Base-by-base conservation (phyloP, 129 eudicot species). In the Saussurea involucrata region DNA sequence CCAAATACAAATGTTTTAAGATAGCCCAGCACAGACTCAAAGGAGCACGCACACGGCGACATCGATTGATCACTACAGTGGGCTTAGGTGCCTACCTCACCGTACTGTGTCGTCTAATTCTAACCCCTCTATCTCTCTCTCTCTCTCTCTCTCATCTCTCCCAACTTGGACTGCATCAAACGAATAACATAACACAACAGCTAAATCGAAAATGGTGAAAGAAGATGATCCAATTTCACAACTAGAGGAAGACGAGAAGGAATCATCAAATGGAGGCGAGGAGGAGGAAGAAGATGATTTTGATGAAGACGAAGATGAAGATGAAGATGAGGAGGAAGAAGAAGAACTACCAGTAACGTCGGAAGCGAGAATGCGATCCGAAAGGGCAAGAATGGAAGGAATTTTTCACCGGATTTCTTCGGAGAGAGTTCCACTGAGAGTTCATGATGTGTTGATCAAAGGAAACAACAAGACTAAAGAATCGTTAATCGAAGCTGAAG, bases 381-480 rank as follows among this genome's bases (percentile, higher is more conserved):
- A 87, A 6, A 78, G 77, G 31, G 80, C 79, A 0, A 86, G 74
- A 36, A 83, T 88, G 87, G 84, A 88, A 46, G 67, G 68, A 24
- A 78, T 89, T 0, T 67, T 88, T 63, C 77, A 77, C 58, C 85
- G 92, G 20, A 67, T 95, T 17, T 71, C 86, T 8, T 66, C 85
- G 8, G 94, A 88, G 78, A 68, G 83, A 28, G 89, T 95, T 4
- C 89, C 92, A 20, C 74, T 95, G 29, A 80, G 98, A 65, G 97
- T 95, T 49, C 96, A 95, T 77, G 90, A 95, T 32, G 92, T 95
- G 29, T 3, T 88, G 37, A 89, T 95, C 74, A 84, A 91, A 81
- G 98, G 98, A 13, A 95, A 95, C 82, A 75, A 25, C 18, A 95
- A 86, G 73, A 91, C 98, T 15, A 90, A 85, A 72, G 96, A 89